Percentiles rank a stretch among this genome's conserved stretches.
Conservation (phyloP, 75 land plant genomes). For the Sequoia sempervirens region DNA sequence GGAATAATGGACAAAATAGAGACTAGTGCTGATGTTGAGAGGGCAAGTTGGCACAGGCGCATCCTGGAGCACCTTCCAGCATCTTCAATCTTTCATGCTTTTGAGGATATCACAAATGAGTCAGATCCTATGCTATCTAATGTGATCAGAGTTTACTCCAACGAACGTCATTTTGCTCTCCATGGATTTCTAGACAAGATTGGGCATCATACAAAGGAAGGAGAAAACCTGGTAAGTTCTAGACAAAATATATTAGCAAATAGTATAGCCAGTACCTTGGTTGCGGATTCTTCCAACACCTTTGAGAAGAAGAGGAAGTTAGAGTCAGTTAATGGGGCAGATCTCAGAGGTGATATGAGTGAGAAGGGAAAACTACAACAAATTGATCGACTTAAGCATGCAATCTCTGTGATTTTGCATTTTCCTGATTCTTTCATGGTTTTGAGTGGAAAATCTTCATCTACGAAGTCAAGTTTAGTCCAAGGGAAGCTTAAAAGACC, state of each 20-base stretch:
- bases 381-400: constrained; percentile 56
- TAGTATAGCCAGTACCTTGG: constrained; percentile 6
- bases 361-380: constrained; percentile 28
- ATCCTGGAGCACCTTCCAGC: too few species aligned
- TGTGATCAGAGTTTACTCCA: too few species aligned
- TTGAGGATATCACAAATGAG: neutral
- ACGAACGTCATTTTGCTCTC: too few species aligned
- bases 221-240: neutral
- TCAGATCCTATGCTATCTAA: too few species aligned
- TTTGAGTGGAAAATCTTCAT: constrained; percentile 16
- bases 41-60: constrained; percentile 55
- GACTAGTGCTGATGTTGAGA: constrained; percentile 37
- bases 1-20: constrained; percentile 75
- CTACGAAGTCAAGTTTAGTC: constrained; percentile 19
- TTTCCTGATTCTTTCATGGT: constrained; percentile 41
- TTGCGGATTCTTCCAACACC: constrained; percentile 13
- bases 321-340: constrained; percentile 6
- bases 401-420: constrained; percentile 49
- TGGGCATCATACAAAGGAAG: too few species aligned
- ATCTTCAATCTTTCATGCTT: too few species aligned
- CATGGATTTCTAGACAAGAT: too few species aligned
- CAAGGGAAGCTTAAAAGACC: constrained; percentile 36
- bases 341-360: constrained; percentile 8
- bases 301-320: constrained; percentile 18
- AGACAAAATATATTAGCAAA: neutral